Percentiles rank a stretch among this genome's conserved stretches.
These are phyloP conservation scores for Fusarium sororula DNA, from an alignment of 2,329 filamentous ascomycete species.

Conservation along the genomic window DNA sequence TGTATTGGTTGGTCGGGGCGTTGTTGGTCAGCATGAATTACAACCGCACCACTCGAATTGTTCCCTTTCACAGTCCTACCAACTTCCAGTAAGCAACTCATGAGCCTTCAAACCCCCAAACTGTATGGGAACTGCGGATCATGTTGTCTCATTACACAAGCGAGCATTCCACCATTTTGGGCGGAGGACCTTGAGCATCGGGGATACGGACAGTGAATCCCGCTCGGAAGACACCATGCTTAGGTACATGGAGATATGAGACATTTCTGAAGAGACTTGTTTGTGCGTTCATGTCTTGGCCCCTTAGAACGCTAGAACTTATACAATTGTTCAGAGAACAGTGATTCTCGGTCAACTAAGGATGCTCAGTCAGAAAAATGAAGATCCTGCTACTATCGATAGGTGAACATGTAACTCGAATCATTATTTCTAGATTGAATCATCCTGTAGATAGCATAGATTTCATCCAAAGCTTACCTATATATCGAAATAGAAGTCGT, in stretches of 20 bases:
- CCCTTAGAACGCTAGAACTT: neutral
- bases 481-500: neutral
- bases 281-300: neutral
- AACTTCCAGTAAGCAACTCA: neutral
- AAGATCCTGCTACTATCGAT: neutral
- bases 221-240: neutral
- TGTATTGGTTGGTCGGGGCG: neutral
- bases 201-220: slow-evolving; percentile 1
- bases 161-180: slow-evolving; percentile 4
- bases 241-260: neutral
- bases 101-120: neutral
- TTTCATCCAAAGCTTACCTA: neutral
- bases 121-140: too few species aligned
- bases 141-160: neutral
- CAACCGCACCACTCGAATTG: neutral
- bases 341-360: neutral
- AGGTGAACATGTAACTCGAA: rapidly evolving
- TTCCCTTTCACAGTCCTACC: neutral
- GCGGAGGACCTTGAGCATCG: slow-evolving; percentile 9
- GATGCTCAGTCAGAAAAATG: neutral
- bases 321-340: neutral
- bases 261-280: neutral
- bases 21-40: neutral
- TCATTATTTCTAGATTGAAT: too few species aligned
- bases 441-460: rapidly evolving